A percentile compares a stretch with the other conserved stretches of the same genome.
Conservation (phyloP, 306 rosid species). For the Cicer yamashitae region DNA sequence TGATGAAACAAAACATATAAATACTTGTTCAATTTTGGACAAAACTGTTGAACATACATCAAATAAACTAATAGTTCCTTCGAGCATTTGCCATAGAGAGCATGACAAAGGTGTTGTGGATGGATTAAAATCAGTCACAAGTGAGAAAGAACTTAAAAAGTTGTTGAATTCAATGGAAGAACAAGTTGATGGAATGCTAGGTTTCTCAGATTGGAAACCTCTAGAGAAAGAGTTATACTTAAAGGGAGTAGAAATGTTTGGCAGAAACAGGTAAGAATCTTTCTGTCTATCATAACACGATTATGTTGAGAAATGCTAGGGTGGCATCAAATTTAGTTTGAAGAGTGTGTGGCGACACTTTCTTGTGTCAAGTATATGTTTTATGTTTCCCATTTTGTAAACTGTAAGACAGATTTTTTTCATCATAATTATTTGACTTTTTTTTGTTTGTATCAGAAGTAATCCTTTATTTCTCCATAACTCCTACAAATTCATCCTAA, state of each 20-base stretch:
- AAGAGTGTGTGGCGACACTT: conserved; percentile 15
- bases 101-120: conserved; percentile 45
- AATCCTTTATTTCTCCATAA: conserved; percentile 24
- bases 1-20: conserved; percentile 49
- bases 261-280: conserved; percentile 76
- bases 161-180: conserved; percentile 48
- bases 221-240: conserved; percentile 85
- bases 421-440: not conserved
- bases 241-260: conserved; percentile 96
- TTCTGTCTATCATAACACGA: conserved; percentile 34
- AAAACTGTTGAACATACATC: conserved; percentile 50
- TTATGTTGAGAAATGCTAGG: conserved; percentile 33
- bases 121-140: conserved; percentile 49
- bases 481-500: conserved; percentile 34
- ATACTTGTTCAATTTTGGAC: conserved; percentile 36
- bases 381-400: conserved; percentile 29
- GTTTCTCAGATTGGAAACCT: conserved; percentile 74
- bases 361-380: conserved; percentile 32
- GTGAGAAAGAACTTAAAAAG: conserved; percentile 50
- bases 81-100: conserved; percentile 53
- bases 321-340: conserved; percentile 27
- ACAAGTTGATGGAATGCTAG: conserved; percentile 49
- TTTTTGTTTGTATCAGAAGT: conserved; percentile 13
- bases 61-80: conserved; percentile 49
- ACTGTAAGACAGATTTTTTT: not conserved